Evolutionary conservation across 2,329 filamentous ascomycete species (phyloP).

Genomic region (Elsinoe arachidis): DNA sequence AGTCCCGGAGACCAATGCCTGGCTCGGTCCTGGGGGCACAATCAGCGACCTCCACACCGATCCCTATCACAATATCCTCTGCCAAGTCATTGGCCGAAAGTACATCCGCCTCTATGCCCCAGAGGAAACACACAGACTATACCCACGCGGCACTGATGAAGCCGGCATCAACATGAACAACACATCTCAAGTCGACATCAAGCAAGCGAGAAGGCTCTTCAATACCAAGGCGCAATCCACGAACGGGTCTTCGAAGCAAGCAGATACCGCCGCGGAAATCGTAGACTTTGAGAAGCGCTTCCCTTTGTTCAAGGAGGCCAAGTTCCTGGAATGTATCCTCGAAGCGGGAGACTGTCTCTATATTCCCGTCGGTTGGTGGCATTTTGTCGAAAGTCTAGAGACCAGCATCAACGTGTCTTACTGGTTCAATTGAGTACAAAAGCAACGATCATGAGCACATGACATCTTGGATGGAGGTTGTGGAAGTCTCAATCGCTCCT

Average conservation of each 20-base stretch:
- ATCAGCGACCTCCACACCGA: conserved; percentile 92
- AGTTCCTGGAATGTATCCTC: conserved; percentile 69
- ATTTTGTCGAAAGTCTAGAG: conserved; percentile 80
- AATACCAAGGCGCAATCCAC: conserved; percentile 18
- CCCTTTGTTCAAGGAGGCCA: conserved; percentile 49
- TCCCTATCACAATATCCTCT: conserved; percentile 84
- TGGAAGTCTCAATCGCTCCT: too few relatives aligned
- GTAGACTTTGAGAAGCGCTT: conserved; percentile 31
- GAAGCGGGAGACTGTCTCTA: conserved; percentile 77
- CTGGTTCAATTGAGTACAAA: conserved; percentile 64
- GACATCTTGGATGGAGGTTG: too few relatives aligned
- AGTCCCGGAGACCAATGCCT: conserved; percentile 72
- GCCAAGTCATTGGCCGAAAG: conserved; percentile 82
- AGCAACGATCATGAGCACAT: neutral
- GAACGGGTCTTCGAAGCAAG: neutral
- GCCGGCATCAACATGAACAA: conserved; percentile 83
- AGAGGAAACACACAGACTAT: conserved; percentile 47
- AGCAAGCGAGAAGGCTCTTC: conserved; percentile 18
- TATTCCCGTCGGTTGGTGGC: conserved; percentile 95
- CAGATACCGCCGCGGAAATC: conserved; percentile 21
- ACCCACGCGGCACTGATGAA: conserved; percentile 53
- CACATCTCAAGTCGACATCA: conserved; percentile 69
- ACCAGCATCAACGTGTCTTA: conserved; percentile 93
- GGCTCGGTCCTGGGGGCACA: conserved; percentile 81
- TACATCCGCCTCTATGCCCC: conserved; percentile 86